phyloP scores from a whole-genome alignment of 225 moss, liverwort and hornwort species.

The Physcomitrellopsis africana region DNA sequence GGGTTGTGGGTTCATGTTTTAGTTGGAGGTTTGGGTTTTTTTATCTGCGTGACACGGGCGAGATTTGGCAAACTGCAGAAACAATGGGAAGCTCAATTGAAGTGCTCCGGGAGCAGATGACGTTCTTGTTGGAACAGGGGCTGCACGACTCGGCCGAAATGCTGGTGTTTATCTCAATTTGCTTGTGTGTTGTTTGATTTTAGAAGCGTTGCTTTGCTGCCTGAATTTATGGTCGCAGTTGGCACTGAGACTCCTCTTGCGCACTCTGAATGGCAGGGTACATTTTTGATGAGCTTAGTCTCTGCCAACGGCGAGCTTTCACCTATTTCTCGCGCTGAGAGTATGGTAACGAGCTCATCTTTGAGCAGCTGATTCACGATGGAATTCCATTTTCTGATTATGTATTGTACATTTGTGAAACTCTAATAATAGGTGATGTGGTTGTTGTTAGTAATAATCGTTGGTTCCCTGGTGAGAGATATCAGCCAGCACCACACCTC shows the following conservation, averaged over 20 bases:
- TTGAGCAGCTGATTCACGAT: neutral
- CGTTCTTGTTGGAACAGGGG: slow-evolving; percentile 74
- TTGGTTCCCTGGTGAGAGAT: neutral
- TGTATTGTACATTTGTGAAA: neutral
- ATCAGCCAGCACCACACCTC: neutral
- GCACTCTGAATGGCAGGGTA: slow-evolving; percentile 59
- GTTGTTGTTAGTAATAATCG: neutral
- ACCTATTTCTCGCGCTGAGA: slow-evolving; percentile 67
- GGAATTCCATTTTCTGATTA: neutral
- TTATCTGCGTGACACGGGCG: slow-evolving; percentile 5
- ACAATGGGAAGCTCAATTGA: slow-evolving; percentile 65
- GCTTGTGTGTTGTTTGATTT: neutral
- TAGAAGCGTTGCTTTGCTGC: neutral
- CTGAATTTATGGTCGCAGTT: neutral
- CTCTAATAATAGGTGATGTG: neutral
- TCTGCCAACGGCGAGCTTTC: slow-evolving; percentile 65
- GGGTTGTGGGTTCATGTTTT: neutral
- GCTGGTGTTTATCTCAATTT: slow-evolving; percentile 44
- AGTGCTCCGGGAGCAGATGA: slow-evolving; percentile 87
- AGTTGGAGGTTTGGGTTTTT: neutral
- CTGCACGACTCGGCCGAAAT: slow-evolving; percentile 92
- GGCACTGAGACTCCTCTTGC: neutral
- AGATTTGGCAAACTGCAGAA: slow-evolving; percentile 25
- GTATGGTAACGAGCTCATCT: slow-evolving; percentile 50
- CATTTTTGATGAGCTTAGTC: slow-evolving; percentile 76